phyloP scores from a whole-genome alignment of 768 basidiomycete species.

The Boletus pseudopeckii region DNA sequence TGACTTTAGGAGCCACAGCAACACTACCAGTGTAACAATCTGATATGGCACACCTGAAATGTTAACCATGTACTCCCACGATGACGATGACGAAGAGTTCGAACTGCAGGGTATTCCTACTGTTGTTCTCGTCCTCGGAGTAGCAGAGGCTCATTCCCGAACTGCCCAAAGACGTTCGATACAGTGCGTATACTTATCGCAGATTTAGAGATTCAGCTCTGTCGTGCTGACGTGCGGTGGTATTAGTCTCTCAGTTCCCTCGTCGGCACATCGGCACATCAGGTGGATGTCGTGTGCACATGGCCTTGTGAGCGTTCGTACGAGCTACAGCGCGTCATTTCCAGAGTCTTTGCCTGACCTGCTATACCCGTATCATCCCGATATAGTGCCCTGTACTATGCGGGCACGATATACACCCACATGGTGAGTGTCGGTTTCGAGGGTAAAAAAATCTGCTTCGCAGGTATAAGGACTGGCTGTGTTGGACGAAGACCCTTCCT shows the following conservation, averaged over 20 bases:
- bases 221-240: too few relatives aligned
- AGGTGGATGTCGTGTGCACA: slow-evolving; percentile 15
- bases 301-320: slow-evolving; percentile 6
- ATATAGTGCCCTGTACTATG: slow-evolving; percentile 13
- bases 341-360: background rate
- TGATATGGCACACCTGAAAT: background rate
- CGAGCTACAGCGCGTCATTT: background rate
- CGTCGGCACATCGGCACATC: background rate
- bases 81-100: background rate
- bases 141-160: background rate
- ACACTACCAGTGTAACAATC: too few relatives aligned
- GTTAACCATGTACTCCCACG: background rate
- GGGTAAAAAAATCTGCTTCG: background rate
- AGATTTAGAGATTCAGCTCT: too few relatives aligned
- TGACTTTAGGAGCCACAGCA: too few relatives aligned
- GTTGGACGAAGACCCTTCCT: background rate
- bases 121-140: background rate
- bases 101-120: background rate
- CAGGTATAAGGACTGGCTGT: slow-evolving; percentile 17
- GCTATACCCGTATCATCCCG: slow-evolving; percentile 3
- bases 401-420: slow-evolving; percentile 1
- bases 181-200: too few relatives aligned
- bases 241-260: too few relatives aligned
- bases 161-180: background rate
- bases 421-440: slow-evolving; percentile 3